Conservation (phyloP, 2,329 filamentous ascomycete genomes). For the Beauveria pseudobassiana region DNA sequence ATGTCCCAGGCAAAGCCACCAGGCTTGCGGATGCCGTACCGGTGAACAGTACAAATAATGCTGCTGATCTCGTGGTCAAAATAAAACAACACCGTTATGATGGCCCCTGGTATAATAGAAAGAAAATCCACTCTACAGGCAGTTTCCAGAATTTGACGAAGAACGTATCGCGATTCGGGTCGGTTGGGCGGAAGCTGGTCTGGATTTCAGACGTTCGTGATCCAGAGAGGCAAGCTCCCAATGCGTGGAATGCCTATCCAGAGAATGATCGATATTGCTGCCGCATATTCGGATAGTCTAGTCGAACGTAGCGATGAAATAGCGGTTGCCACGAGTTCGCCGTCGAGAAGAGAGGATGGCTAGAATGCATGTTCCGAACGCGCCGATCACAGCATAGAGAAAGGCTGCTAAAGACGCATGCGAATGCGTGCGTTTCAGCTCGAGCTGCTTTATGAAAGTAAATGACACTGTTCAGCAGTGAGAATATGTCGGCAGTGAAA, state of each 20-base stretch:
- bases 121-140: conserved; percentile 50
- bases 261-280: conserved; percentile 58
- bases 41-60: conserved; percentile 57
- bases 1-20: conserved; percentile 60
- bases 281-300: conserved; percentile 56
- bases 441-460: conserved; percentile 61
- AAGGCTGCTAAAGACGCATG: conserved; percentile 54
- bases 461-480: conserved; percentile 58
- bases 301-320: conserved; percentile 53
- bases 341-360: conserved; percentile 52
- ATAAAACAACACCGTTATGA: conserved; percentile 61
- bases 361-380: conserved; percentile 54
- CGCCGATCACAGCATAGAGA: conserved; percentile 57
- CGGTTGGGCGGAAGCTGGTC: conserved; percentile 47
- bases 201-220: conserved; percentile 51
- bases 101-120: conserved; percentile 53
- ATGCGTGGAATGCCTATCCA: conserved; percentile 57
- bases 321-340: conserved; percentile 55
- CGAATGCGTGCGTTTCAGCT: conserved; percentile 51
- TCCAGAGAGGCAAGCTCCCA: conserved; percentile 52
- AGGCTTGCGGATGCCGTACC: conserved; percentile 54
- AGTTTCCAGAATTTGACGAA: conserved; percentile 59
- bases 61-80: conserved; percentile 64
- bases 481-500: conserved; percentile 60
- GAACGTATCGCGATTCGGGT: conserved; percentile 45